Percentiles rank a stretch among this genome's conserved stretches.
Evolutionary conservation across 2,329 filamentous ascomycete genomes (phyloP).

Genomic region (Hirsutella rhossiliensis): DNA sequence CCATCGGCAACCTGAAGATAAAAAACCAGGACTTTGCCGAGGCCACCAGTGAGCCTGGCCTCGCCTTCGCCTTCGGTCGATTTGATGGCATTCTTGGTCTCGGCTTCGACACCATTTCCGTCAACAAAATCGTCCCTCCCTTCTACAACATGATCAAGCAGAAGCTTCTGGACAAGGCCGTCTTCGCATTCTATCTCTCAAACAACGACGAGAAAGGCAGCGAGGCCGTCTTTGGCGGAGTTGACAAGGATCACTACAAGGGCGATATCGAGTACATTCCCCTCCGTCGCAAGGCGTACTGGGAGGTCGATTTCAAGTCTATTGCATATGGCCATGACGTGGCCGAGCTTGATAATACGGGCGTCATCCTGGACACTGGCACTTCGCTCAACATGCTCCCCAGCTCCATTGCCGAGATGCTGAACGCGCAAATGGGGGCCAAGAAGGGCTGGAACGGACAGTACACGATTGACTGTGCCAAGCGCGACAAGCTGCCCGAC

Average conservation of each 20-base stretch:
- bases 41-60: conserved; percentile 86
- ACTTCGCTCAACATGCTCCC: conserved; percentile 96
- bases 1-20: conserved; percentile 80
- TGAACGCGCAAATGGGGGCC: conserved; percentile 95
- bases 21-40: conserved; percentile 92
- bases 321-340: conserved; percentile 79
- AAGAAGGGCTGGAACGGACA: conserved; percentile 98
- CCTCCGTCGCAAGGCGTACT: conserved; percentile 96
- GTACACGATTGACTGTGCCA: conserved; percentile 84
- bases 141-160: conserved; percentile 96
- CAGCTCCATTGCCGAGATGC: conserved; percentile 78
- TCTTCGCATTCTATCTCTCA: conserved; percentile 95
- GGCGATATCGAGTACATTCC: conserved; percentile 90
- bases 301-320: conserved; percentile 93
- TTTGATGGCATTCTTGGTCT: conserved; percentile 96
- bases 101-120: conserved; percentile 91
- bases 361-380: conserved; percentile 94
- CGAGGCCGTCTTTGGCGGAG: conserved; percentile 80
- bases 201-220: conserved; percentile 56
- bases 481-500: conserved; percentile 74
- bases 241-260: conserved; percentile 67
- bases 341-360: conserved; percentile 86
- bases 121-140: conserved; percentile 86
- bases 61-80: conserved; percentile 93
- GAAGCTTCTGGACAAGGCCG: conserved; percentile 76